Base-by-base conservation (phyloP, 2,329 filamentous ascomycete genomes). In the Trichoderma polysporum region DNA sequence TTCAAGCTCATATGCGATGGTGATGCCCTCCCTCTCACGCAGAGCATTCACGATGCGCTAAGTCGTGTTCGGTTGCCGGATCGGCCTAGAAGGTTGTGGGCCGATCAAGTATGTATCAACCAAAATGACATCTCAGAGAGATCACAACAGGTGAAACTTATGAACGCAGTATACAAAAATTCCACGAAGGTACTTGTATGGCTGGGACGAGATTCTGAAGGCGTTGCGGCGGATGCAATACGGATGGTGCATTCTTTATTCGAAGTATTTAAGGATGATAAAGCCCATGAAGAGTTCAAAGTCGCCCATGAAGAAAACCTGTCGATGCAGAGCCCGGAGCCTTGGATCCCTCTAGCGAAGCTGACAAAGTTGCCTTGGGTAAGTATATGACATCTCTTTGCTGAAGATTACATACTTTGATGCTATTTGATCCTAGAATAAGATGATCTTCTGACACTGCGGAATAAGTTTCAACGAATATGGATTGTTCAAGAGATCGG, bases 51-150 rank as follows among this genome's bases (percentile, higher is more conserved):
- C 25, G 75, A 73, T 41, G 77, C 76, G 25, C 70, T 79, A 27
- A 66, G 59, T 17, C 73, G 76, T 3, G 62, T 78, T 66, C 71
- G 77, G 53, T 70, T 71, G 45, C 50, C 71, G 19, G 71, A 53
- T 27, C 39, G 29, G 45, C 22, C 66, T 5, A 73, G 76, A 2
- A 69, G 77, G 33, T 70, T 80, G 7, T 80, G 79, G 79, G 75
- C 79, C 3, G 79, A 80, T 41, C 78, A 80, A 69, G 71, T 80
- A 49, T 81, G 79, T 69, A 79, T 81, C 65, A 79, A 81, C 65
- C 79, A 80, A 66, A 72, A 73, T 3, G 75, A 80, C 52, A 69
- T 76, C 17, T 68, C 66, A 2, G 79, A 80, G 68, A 74, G 77
- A 47, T 75, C 74, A 57, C 70, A 71, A 6, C 78, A 81, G 72